A percentile compares a stretch with the other conserved stretches of the same genome.
These are phyloP conservation scores for Rosellinia necatrix DNA, from an alignment of 2,329 filamentous ascomycete genomes.

Conservation along the genomic window DNA sequence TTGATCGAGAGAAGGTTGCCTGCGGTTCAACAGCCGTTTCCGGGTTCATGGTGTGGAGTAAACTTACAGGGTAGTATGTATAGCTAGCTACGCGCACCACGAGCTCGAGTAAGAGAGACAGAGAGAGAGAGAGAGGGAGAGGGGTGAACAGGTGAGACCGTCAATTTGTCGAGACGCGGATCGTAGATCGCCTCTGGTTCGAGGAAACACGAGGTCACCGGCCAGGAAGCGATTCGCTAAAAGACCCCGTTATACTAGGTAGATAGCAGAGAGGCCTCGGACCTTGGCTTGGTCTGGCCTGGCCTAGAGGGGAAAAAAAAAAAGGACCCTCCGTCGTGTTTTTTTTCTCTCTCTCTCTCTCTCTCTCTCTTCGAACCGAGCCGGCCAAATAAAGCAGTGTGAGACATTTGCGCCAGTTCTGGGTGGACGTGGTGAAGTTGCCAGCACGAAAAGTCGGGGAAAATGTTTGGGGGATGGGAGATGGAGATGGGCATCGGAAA, in stretches of 20 bases:
- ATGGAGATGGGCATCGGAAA: constrained; percentile 3
- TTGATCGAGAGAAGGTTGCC: background rate
- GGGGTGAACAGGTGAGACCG: background rate
- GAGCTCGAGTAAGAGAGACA: background rate
- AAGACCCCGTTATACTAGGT: background rate
- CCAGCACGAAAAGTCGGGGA: constrained; percentile 26
- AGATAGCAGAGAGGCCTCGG: too few relatives aligned
- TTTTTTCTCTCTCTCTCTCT: too few relatives aligned
- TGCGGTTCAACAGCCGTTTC: background rate
- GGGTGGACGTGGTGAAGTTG: constrained; percentile 7
- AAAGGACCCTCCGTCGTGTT: too few relatives aligned
- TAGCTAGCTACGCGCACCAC: background rate
- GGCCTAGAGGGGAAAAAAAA: constrained; percentile 1
- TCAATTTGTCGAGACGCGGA: background rate
- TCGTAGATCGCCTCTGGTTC: background rate
- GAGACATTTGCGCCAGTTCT: constrained; percentile 25
- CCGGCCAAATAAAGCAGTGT: background rate
- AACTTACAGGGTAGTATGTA: background rate
- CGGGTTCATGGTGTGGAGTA: background rate
- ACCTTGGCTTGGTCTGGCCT: too few relatives aligned
- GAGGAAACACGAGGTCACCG: background rate
- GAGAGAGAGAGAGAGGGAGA: background rate
- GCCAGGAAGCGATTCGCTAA: constrained; percentile 9
- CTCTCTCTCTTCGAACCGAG: background rate
- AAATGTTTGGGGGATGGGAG: constrained; percentile 3